phyloP scores from a whole-genome alignment of 495 filamentous ascomycete genomes.

The Amphirosellinia nigrospora region DNA sequence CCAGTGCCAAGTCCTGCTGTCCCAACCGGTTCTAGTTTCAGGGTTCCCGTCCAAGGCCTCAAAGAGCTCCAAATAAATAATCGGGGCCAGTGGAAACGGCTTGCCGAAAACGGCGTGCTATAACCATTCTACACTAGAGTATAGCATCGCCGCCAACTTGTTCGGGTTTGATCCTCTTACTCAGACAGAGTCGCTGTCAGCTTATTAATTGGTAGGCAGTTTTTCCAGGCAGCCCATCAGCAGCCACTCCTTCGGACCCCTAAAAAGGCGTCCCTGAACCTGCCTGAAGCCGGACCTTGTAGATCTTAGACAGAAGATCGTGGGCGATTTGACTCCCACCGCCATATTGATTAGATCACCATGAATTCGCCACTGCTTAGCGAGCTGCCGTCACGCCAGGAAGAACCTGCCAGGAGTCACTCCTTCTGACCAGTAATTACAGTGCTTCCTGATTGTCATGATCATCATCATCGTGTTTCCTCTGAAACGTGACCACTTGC shows the following conservation, averaged over 20 bases:
- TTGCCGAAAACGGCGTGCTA: constrained; percentile 19
- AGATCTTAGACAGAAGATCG: constrained; percentile 10
- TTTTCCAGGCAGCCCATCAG: neutral
- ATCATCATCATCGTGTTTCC: neutral
- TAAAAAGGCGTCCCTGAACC: neutral
- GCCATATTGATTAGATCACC: neutral
- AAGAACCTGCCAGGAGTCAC: too few species aligned
- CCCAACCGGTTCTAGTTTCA: constrained; percentile 9
- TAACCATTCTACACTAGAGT: too few species aligned
- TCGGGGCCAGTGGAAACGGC: constrained; percentile 12
- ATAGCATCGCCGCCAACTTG: neutral
- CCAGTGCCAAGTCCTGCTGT: neutral
- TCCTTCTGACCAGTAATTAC: neutral
- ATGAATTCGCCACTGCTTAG: constrained; percentile 9
- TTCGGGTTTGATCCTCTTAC: constrained; percentile 9
- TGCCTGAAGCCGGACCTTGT: too few species aligned
- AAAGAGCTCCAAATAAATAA: neutral
- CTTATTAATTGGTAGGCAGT: constrained; percentile 5
- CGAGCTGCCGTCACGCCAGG: neutral
- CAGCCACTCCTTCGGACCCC: neutral
- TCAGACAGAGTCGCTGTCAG: constrained; percentile 10
- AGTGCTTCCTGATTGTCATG: neutral
- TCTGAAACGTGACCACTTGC: neutral
- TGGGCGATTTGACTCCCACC: neutral
- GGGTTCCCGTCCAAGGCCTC: neutral